Conservation (phyloP, 805 yeast genomes). For the Kazachstania psychrophila region DNA sequence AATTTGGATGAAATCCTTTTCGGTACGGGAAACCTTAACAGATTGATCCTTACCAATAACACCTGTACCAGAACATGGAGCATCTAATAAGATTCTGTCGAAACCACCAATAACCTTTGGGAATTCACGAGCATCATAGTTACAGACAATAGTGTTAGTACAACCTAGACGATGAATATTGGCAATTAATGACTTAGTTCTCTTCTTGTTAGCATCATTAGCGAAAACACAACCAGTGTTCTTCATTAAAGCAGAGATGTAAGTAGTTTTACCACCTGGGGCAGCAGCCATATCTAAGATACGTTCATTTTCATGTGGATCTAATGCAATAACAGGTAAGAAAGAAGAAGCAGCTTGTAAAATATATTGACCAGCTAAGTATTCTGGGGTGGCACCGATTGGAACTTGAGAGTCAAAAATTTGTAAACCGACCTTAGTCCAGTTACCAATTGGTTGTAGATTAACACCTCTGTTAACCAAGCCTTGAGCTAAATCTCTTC, state of each 20-base stretch:
- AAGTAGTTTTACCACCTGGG: slow-evolving; percentile 98
- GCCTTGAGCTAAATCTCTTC: slow-evolving; percentile 92
- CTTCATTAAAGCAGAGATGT: slow-evolving; percentile 91
- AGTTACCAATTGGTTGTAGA: slow-evolving; percentile 89
- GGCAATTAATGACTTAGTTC: slow-evolving; percentile 94
- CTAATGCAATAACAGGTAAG: slow-evolving; percentile 94
- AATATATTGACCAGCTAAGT: slow-evolving; percentile 94
- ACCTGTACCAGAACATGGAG: slow-evolving; percentile 99
- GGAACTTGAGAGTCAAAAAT: slow-evolving; percentile 99
- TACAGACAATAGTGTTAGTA: slow-evolving; percentile 90
- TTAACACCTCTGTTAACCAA: slow-evolving; percentile 95
- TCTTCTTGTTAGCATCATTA: slow-evolving; percentile 90
- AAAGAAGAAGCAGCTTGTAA: slow-evolving; percentile 98
- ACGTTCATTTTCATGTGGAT: slow-evolving; percentile 95
- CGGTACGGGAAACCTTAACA: slow-evolving; percentile 88
- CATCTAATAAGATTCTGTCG: slow-evolving; percentile 89
- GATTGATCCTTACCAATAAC: slow-evolving; percentile 95
- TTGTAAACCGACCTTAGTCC: slow-evolving; percentile 98
- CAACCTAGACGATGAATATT: slow-evolving; percentile 96
- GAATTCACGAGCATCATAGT: slow-evolving; percentile 96
- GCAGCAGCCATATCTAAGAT: slow-evolving; percentile 98
- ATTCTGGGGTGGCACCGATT: slow-evolving; percentile 98
- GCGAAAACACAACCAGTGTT: slow-evolving; percentile 97
- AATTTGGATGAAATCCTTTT: slow-evolving; percentile 90
- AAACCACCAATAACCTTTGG: slow-evolving; percentile 98